A percentile compares a stretch with the other conserved stretches of the same genome.
These are phyloP conservation scores for Picochlorum sp. DNA, from an alignment of 139 green algal genomes.

Conservation along the genomic window DNA sequence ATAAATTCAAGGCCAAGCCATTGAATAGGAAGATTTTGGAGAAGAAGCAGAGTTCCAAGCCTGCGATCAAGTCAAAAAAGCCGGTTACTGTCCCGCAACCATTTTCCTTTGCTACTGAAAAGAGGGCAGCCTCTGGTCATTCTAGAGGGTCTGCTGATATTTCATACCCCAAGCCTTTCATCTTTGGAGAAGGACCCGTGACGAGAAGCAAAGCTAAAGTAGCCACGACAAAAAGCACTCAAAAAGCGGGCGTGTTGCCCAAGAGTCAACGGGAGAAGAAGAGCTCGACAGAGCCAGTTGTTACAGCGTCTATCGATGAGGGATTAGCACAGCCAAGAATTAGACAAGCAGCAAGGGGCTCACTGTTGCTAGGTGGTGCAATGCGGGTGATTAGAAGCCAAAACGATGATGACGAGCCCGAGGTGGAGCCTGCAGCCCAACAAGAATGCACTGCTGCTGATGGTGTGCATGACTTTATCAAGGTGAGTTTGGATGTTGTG, in stretches of 20 bases:
- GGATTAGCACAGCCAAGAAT: no score
- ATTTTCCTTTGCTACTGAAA: conserved; percentile 41
- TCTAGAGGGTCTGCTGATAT: no score
- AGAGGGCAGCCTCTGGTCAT: not conserved
- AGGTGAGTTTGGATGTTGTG: not conserved
- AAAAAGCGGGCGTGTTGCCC: no score
- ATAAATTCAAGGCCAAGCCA: not conserved
- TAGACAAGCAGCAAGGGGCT: not conserved
- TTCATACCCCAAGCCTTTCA: not conserved
- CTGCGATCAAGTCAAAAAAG: conserved; percentile 8
- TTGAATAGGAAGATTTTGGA: not conserved
- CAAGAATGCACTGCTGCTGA: not conserved
- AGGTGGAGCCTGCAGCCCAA: not conserved
- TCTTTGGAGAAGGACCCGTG: conserved; percentile 4
- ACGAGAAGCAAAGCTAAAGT: conserved; percentile 3
- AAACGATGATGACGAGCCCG: not conserved
- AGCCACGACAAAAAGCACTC: not conserved
- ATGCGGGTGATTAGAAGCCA: not conserved
- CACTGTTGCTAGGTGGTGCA: not conserved
- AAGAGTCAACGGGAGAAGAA: not conserved
- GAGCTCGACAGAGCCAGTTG: not conserved
- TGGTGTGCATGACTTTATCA: conserved; percentile 7
- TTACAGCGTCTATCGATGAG: no score
- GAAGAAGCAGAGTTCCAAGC: not conserved
- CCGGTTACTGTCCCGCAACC: conserved; percentile 38